phyloP scores from a whole-genome alignment of 495 filamentous ascomycete genomes.

The Penicillium paradoxum region DNA sequence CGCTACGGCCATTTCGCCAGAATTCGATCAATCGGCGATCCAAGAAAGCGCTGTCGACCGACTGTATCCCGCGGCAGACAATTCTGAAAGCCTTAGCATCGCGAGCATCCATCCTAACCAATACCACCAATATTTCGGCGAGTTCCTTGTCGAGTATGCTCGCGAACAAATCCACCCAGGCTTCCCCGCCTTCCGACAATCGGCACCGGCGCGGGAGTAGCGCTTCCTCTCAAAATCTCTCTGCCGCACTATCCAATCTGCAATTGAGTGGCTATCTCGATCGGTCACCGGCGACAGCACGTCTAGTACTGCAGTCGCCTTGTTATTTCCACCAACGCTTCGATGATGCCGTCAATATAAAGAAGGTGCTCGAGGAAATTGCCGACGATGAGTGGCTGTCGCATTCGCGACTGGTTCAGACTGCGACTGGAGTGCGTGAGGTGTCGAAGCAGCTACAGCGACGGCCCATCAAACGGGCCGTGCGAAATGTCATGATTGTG shows the following conservation, averaged over 20 bases:
- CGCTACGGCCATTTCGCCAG: constrained; percentile 36
- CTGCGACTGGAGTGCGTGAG: constrained; percentile 88
- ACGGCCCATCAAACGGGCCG: constrained; percentile 78
- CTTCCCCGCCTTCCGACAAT: constrained; percentile 29
- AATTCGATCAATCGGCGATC: constrained; percentile 45
- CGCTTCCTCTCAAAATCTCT: constrained; percentile 59
- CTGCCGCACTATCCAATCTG: constrained; percentile 59
- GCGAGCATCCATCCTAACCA: constrained; percentile 50
- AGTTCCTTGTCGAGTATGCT: constrained; percentile 45
- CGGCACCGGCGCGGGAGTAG: constrained; percentile 43
- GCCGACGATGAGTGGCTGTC: constrained; percentile 82
- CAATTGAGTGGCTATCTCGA: constrained; percentile 41
- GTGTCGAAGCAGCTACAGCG: constrained; percentile 91
- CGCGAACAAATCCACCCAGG: constrained; percentile 24
- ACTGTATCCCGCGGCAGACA: constrained; percentile 75
- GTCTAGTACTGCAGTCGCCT: constrained; percentile 72
- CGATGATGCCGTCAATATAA: constrained; percentile 91
- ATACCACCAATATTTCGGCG: constrained; percentile 47
- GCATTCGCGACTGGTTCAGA: constrained; percentile 88
- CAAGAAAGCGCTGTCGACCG: constrained; percentile 61
- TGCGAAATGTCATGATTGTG: constrained; percentile 89
- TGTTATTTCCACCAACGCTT: constrained; percentile 98
- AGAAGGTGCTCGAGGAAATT: constrained; percentile 93
- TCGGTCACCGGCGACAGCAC: constrained; percentile 55
- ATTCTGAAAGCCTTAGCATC: constrained; percentile 86